Evolutionary conservation across 2,329 filamentous ascomycete species (phyloP), one percentile per base, ranked within the genome.

Genomic region (Immersiporthe knoxdaviesiana): DNA sequence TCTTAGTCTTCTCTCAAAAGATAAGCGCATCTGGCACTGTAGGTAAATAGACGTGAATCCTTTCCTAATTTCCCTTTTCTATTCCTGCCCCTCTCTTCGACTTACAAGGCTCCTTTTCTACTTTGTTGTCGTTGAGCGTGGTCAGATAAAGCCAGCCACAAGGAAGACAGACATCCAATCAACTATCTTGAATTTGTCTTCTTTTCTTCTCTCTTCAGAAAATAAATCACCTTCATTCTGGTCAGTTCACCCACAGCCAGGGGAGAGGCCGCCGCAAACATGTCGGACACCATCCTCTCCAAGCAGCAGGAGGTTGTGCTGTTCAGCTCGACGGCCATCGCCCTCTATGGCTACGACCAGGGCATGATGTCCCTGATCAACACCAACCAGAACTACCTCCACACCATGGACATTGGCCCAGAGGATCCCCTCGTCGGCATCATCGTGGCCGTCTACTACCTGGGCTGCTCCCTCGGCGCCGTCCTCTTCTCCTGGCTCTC

Each of bases 391-490:
- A 77, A 76, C 72, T 90, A 90, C 73, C 83, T 90, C 1, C 70
- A 76, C 8, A 88, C 85, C 39, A 89, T 90, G 86, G 81, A 81
- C 62, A 86, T 90, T 27, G 69, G 69, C 32, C 47, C 69, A 5
- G 63, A 71, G 64, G 69, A 71, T 24, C 52, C 67, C 6, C 67
- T 71, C 18, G 69, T 69, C 2, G 84, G 84, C 44, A 86, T 88
- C 61, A 80, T 85, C 7, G 82, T 88, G 24, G 86, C 85, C 10
- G 83, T 83, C 5, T 88, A 88, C 76, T 87, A 87, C 74, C 74
- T 88, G n/a, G 88, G 87, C 16, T 90, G 88, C 77, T 87, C 87
- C 69, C 68, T 83, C 56, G 84, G 84, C 60, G 83, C 83, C 21
- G 72, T 85, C 21, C 78, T 81, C 65, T 71, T 71, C 60, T 71